These are phyloP conservation scores for Penicillium corylophilum DNA, from an alignment of 2,329 filamentous ascomycete genomes.

Conservation along the genomic window DNA sequence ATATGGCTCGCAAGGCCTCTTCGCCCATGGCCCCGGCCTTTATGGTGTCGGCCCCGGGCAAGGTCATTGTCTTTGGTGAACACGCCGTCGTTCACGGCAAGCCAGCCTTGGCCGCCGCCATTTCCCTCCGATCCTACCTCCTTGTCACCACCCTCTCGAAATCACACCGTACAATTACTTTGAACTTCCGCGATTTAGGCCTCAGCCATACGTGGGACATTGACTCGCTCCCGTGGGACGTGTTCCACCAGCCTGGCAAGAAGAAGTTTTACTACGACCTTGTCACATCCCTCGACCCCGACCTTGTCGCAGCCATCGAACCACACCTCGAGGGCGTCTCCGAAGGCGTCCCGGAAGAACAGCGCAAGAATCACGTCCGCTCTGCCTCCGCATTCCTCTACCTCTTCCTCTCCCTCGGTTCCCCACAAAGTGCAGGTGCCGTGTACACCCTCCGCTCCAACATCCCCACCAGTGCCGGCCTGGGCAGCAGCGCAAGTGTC, in stretches of 20 bases:
- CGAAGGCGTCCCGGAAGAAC: conserved; percentile 61
- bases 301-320: conserved; percentile 76
- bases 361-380: conserved; percentile 78
- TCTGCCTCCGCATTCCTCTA: conserved; percentile 88
- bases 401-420: conserved; percentile 84
- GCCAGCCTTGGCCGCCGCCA: conserved; percentile 90
- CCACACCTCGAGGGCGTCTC: conserved; percentile 76
- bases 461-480: conserved; percentile 85
- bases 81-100: conserved; percentile 98
- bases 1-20: conserved; percentile 40
- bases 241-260: conserved; percentile 76
- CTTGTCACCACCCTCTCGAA: conserved; percentile 93
- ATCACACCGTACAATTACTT: conserved; percentile 79
- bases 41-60: conserved; percentile 96
- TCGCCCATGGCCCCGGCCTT: conserved; percentile 78
- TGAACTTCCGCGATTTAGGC: conserved; percentile 88
- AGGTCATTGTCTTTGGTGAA: conserved; percentile 97
- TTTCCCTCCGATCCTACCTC: conserved; percentile 92
- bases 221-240: conserved; percentile 80
- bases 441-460: conserved; percentile 91
- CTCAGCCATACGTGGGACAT: conserved; percentile 93
- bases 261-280: conserved; percentile 95
- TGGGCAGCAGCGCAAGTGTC: conserved; percentile 93
- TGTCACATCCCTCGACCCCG: conserved; percentile 77
- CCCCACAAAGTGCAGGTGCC: conserved; percentile 73